Conservation (phyloP, 495 filamentous ascomycete species). For the Daldinia decipiens region DNA sequence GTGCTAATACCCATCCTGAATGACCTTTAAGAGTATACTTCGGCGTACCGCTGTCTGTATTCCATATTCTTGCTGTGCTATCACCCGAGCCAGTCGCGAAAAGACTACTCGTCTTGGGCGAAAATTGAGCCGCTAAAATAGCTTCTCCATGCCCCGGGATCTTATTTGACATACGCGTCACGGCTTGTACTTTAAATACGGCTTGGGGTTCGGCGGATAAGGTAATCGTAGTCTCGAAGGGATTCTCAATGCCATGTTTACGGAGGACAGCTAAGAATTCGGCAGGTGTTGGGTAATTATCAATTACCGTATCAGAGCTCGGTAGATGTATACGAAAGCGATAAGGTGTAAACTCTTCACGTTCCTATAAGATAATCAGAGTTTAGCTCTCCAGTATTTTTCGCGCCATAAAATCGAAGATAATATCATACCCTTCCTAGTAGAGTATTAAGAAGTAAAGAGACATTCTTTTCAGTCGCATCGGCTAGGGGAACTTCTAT, state of each 20-base stretch:
- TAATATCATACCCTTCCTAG: conserved; percentile 74
- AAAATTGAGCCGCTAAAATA: conserved; percentile 90
- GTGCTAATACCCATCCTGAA: conserved; percentile 89
- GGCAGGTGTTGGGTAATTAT: conserved; percentile 71
- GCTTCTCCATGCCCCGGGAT: conserved; percentile 93
- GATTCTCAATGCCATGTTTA: conserved; percentile 60
- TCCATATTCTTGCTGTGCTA: conserved; percentile 91
- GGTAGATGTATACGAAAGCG: conserved; percentile 78
- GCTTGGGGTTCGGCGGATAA: conserved; percentile 90
- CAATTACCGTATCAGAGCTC: conserved; percentile 69
- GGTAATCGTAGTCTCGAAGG: conserved; percentile 67
- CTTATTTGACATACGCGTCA: conserved; percentile 86
- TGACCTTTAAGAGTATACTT: conserved; percentile 91
- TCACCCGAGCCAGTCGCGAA: conserved; percentile 94
- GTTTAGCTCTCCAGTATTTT: conserved; percentile 19
- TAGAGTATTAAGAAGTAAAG: conserved; percentile 88
- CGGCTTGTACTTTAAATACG: conserved; percentile 92
- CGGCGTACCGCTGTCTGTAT: conserved; percentile 94
- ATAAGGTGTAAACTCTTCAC: conserved; percentile 86
- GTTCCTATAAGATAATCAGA: conserved; percentile 54
- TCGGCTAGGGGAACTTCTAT: conserved; percentile 86
- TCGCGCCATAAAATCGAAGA: conserved; percentile 5
- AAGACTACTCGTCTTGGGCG: conserved; percentile 78
- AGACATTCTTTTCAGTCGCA: conserved; percentile 88
- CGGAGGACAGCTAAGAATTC: conserved; percentile 58